Evolutionary conservation across 2,329 filamentous ascomycete genomes (phyloP).

Genomic region (Xylaria multiplex): DNA sequence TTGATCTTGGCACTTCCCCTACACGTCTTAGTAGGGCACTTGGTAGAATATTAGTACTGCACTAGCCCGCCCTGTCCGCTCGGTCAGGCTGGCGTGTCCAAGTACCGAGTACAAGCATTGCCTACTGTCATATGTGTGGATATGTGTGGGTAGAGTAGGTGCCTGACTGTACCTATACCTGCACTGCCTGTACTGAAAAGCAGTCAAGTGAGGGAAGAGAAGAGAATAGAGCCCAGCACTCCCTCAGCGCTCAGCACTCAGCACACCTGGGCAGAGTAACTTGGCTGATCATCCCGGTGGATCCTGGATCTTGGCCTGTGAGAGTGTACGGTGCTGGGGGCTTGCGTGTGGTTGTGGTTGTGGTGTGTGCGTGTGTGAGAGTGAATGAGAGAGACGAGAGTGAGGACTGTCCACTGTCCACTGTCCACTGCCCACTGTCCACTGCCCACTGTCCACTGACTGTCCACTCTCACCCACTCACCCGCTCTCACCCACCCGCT

Average conservation of each 20-base stretch:
- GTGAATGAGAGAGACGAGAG: no score
- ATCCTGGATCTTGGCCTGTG: conserved; percentile 26
- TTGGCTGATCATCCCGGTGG: conserved; percentile 34
- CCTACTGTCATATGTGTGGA: no score
- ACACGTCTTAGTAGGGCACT: background rate
- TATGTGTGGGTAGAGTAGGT: no score
- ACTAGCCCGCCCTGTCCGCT: background rate
- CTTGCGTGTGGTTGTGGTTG: background rate
- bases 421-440: no score
- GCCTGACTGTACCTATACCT: background rate
- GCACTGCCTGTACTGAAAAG: background rate
- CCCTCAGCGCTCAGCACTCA: conserved; percentile 12
- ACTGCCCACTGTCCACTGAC: background rate
- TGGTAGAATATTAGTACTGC: background rate
- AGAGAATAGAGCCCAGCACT: no score
- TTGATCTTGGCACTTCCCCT: conserved; percentile 33
- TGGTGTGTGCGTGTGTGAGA: conserved; percentile 12
- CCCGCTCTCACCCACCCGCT: conserved; percentile 42
- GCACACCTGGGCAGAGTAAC: conserved; percentile 8
- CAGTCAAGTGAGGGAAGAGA: no score
- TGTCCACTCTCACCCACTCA: conserved; percentile 17
- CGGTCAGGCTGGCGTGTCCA: no score
- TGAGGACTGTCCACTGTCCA: background rate
- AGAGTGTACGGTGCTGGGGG: background rate
- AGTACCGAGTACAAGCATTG: no score